Evolutionary conservation across 169 alveolate genomes (phyloP).

Genomic region (Perkinsus marinus): DNA sequence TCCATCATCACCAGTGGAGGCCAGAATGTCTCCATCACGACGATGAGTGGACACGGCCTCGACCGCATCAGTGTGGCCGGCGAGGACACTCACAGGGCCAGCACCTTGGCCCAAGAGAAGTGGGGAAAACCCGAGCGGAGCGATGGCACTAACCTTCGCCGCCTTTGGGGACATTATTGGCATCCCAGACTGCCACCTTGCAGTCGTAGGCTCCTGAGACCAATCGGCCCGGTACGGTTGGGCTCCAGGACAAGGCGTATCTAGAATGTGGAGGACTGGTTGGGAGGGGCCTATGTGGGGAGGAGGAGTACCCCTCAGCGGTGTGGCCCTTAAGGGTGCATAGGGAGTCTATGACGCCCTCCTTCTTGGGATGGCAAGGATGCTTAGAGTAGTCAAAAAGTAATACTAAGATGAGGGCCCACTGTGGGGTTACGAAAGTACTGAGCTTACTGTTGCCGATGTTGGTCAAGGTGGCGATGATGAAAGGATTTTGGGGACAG

Average conservation of each 20-base stretch:
- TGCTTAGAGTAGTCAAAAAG: too few relatives aligned
- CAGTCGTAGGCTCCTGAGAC: background rate
- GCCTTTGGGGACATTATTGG: background rate
- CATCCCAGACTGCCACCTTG: background rate
- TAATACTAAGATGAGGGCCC: background rate
- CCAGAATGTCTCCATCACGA: background rate
- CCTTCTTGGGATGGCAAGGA: too few relatives aligned
- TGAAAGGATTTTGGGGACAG: slow-evolving; percentile 71
- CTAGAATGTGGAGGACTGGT: background rate
- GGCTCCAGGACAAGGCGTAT: background rate
- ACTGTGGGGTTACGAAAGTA: background rate
- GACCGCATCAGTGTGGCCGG: background rate
- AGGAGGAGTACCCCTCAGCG: too few relatives aligned
- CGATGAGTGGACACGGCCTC: background rate
- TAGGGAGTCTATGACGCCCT: too few relatives aligned
- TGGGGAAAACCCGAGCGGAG: background rate
- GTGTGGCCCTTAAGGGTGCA: too few relatives aligned
- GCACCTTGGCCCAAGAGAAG: background rate
- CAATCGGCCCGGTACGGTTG: background rate
- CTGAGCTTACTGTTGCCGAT: slow-evolving; percentile 47
- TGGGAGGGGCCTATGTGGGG: slow-evolving; percentile 14
- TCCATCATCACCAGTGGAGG: background rate
- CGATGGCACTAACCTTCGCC: background rate
- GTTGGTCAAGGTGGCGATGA: slow-evolving; percentile 74
- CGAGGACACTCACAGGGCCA: background rate